phyloP scores from a whole-genome alignment of 768 basidiomycete genomes.

The Termitomyces sp. region DNA sequence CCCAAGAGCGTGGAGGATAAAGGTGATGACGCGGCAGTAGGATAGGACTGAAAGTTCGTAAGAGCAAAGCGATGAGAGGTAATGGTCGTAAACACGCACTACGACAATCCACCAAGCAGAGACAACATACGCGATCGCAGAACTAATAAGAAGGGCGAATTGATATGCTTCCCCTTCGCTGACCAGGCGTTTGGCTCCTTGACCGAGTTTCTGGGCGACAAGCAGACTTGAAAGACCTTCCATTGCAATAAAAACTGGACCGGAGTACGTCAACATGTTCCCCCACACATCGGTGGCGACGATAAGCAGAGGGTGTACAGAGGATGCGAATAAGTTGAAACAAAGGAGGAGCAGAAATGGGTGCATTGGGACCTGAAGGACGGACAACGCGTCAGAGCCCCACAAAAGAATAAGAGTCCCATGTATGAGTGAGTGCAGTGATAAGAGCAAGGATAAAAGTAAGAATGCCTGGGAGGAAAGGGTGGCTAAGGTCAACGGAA shows the following conservation, averaged over 20 bases:
- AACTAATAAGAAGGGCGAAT: constrained; percentile 68
- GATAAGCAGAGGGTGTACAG: constrained; percentile 52
- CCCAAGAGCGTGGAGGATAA: constrained; percentile 88
- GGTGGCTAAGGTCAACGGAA: constrained; percentile 81
- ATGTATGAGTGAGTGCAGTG: constrained; percentile 74
- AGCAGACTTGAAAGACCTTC: constrained; percentile 83
- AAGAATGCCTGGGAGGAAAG: constrained; percentile 78
- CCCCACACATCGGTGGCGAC: constrained; percentile 70
- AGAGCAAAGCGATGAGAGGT: not conserved
- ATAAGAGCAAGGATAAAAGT: constrained; percentile 72
- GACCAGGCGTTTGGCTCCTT: constrained; percentile 68
- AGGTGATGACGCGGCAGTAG: constrained; percentile 77
- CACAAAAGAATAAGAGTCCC: constrained; percentile 71
- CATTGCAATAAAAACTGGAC: constrained; percentile 75
- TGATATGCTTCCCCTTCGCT: constrained; percentile 70
- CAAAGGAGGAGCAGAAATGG: constrained; percentile 81
- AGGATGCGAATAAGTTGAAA: constrained; percentile 78
- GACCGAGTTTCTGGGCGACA: constrained; percentile 77
- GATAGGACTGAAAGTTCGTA: constrained; percentile 54
- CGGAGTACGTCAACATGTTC: constrained; percentile 59
- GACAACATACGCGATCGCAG: constrained; percentile 74
- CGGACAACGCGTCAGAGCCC: constrained; percentile 65
- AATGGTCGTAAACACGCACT: constrained; percentile 37
- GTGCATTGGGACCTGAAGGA: constrained; percentile 84
- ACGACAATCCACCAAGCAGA: constrained; percentile 86